These are phyloP conservation scores for Medicago truncatula DNA, from an alignment of 306 rosid genomes.

Conservation along the genomic window MtrunA17r5.0-ANR NC_053045.1:42409501-42410000, in stretches of 20 bases:
- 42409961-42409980: neutral
- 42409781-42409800: constrained; percentile 3
- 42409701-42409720: neutral
- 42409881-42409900: neutral
- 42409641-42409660: neutral
- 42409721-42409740: neutral
- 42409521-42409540: neutral
- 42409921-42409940: neutral
- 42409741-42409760: neutral
- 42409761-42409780: neutral
- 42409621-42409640: neutral
- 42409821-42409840: neutral
- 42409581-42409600: too few species aligned
- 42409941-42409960: neutral
- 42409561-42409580: too few species aligned
- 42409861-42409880: constrained; percentile 1
- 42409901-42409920: neutral
- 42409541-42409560: neutral
- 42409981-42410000: neutral
- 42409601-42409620: neutral
- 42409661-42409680: neutral
- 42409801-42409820: neutral
- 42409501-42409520: neutral
- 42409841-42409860: neutral
- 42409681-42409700: neutral